Evolutionary conservation across 257 asterid genomes (phyloP).

Genomic region (Jaltomata sinuosa): DNA sequence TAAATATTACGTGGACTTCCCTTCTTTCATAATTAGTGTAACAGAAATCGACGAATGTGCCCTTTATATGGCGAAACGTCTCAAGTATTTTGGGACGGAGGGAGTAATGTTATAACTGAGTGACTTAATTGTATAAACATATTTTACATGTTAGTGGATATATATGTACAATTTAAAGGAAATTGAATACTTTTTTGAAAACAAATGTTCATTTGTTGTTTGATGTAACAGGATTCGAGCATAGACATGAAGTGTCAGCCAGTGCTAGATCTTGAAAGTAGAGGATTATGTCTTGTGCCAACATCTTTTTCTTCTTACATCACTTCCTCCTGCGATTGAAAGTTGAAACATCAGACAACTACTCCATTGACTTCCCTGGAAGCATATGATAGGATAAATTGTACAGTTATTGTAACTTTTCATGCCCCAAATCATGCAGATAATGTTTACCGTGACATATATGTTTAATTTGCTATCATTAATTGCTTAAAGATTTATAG

Average conservation of each 20-base stretch:
- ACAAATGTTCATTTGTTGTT: neutral
- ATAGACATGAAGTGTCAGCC: neutral
- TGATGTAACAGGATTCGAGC: slow-evolving; percentile 7
- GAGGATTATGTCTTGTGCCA: slow-evolving; percentile 31
- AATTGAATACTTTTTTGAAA: neutral
- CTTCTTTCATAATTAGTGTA: neutral
- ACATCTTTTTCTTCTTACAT: slow-evolving; percentile 17
- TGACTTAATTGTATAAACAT: too few relatives aligned
- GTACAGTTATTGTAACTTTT: neutral
- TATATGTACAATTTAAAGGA: neutral
- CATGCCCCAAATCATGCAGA: neutral
- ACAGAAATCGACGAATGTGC: neutral
- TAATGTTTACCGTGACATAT: neutral
- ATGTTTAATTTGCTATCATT: neutral
- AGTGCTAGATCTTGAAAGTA: slow-evolving; percentile 17
- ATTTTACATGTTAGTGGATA: neutral
- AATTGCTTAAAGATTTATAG: neutral
- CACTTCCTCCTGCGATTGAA: slow-evolving; percentile 3
- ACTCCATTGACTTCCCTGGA: neutral
- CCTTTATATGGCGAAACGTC: neutral
- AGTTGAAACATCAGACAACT: neutral
- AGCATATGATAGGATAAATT: neutral
- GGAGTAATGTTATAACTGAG: too few relatives aligned
- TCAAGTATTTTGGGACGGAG: too few relatives aligned
- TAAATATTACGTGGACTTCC: too few relatives aligned